These are phyloP conservation scores for Rhodotorula taiwanensis DNA, from an alignment of 768 basidiomycete genomes.

Conservation along the genomic window DNA sequence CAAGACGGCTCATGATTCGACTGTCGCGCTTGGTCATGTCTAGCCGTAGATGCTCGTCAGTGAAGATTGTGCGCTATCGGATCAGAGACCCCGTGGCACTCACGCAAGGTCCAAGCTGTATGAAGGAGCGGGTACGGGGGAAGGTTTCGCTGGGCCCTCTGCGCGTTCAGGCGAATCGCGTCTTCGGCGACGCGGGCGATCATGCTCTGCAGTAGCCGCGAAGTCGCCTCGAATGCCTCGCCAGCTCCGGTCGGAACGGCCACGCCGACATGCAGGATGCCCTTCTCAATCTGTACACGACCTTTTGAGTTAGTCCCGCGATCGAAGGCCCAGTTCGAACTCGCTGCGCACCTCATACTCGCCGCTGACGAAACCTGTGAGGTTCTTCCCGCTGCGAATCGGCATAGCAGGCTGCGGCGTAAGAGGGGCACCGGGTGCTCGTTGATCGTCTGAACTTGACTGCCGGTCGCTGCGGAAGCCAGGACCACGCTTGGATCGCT, in stretches of 20 bases:
- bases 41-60: not conserved
- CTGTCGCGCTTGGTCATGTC: slow-evolving; percentile 34
- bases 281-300: slow-evolving; percentile 8
- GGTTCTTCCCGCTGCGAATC: slow-evolving; percentile 14
- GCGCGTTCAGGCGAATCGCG: slow-evolving; percentile 1
- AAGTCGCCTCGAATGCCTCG: slow-evolving; percentile 25
- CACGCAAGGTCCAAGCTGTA: slow-evolving; percentile 28
- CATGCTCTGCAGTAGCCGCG: slow-evolving; percentile 23
- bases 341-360: slow-evolving; percentile 24
- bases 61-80: no score
- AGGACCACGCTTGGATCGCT: slow-evolving; percentile 9
- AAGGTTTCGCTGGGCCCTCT: not conserved
- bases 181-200: slow-evolving; percentile 19
- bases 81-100: no score
- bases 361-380: slow-evolving; percentile 23
- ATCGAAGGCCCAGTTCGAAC: no score
- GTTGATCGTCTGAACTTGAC: not conserved
- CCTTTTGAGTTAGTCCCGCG: not conserved
- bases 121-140: slow-evolving; percentile 2
- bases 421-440: not conserved
- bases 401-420: not conserved
- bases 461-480: not conserved
- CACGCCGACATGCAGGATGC: slow-evolving; percentile 13
- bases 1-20: slow-evolving; percentile 33
- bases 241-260: slow-evolving; percentile 28